Conservation (phyloP, 1,284 basidiomycete species). For the Rhodotorula glutinis region DNA sequence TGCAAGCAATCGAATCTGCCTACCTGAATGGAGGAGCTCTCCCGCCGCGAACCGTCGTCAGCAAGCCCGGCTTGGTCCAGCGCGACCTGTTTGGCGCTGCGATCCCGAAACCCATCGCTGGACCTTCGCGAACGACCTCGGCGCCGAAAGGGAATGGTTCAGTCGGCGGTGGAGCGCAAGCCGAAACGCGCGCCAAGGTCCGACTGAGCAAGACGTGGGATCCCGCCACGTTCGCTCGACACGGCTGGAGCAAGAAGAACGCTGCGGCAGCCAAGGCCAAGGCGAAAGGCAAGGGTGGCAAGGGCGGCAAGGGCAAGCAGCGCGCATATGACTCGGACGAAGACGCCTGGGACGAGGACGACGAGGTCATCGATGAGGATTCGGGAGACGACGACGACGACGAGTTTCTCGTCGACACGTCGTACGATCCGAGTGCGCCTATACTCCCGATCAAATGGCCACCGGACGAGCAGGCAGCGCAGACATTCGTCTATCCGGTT, state of each 20-base stretch:
- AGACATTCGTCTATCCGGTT: constrained; percentile 88
- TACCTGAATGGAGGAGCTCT: constrained; percentile 20
- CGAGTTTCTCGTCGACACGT: constrained; percentile 37
- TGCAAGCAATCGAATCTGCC: constrained; percentile 62
- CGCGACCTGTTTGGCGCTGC: constrained; percentile 40
- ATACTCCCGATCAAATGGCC: constrained; percentile 71
- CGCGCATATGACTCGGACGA: constrained; percentile 43
- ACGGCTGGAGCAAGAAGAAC: constrained; percentile 40
- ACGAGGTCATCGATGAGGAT: constrained; percentile 46
- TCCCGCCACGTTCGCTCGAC: constrained; percentile 34
- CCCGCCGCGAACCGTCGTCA: constrained; percentile 31
- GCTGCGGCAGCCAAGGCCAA: constrained; percentile 60
- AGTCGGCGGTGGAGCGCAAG: neutral
- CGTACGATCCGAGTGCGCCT: constrained; percentile 50
- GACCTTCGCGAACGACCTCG: constrained; percentile 8
- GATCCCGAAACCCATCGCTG: constrained; percentile 16
- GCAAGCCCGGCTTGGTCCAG: constrained; percentile 32
- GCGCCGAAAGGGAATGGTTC: neutral
- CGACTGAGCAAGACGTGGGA: constrained; percentile 33
- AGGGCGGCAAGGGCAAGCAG: constrained; percentile 49
- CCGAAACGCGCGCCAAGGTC: constrained; percentile 31
- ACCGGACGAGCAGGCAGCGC: constrained; percentile 71
- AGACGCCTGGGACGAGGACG: constrained; percentile 37
- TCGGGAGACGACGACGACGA: constrained; percentile 42
- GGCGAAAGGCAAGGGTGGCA: constrained; percentile 49